Evolutionary conservation across 129 eudicot species (phyloP).

Genomic region (Escallonia rubra): DNA sequence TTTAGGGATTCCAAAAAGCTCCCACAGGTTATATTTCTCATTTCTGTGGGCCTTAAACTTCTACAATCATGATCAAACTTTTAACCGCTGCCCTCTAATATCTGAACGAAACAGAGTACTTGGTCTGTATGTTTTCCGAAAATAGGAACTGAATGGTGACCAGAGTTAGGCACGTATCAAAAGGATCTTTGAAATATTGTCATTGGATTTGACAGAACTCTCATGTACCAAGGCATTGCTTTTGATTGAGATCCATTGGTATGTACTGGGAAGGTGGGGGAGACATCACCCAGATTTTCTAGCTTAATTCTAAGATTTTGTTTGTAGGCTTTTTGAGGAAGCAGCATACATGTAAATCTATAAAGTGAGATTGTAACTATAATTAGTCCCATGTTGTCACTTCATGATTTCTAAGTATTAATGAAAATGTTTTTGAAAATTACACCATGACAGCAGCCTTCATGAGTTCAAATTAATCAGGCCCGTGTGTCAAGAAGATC

Average conservation of each 20-base stretch:
- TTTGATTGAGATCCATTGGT: neutral
- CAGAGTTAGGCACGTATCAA: neutral
- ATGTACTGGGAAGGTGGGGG: neutral
- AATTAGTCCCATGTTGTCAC: neutral
- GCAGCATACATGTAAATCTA: constrained; percentile 15
- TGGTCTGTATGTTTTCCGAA: no score
- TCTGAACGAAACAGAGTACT: no score
- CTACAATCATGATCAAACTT: neutral
- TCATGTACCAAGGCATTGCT: neutral
- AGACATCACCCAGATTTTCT: constrained; percentile 28
- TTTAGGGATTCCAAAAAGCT: neutral
- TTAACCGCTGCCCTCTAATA: no score
- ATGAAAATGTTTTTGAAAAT: no score
- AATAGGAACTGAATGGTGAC: no score
- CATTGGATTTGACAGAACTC: neutral
- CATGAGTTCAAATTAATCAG: no score
- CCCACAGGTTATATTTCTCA: neutral
- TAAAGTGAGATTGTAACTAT: constrained; percentile 15
- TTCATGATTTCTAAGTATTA: no score
- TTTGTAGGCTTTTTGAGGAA: constrained; percentile 14
- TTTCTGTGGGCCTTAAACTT: neutral
- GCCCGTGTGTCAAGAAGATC: no score
- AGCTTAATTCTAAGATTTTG: constrained; percentile 17
- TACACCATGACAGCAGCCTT: no score
- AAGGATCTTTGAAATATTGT: constrained; percentile 1